Percentiles rank a stretch among this genome's conserved stretches.
These are phyloP conservation scores for Nicotiana knightiana DNA, from an alignment of 257 asterid species.

Conservation along the genomic window DNA sequence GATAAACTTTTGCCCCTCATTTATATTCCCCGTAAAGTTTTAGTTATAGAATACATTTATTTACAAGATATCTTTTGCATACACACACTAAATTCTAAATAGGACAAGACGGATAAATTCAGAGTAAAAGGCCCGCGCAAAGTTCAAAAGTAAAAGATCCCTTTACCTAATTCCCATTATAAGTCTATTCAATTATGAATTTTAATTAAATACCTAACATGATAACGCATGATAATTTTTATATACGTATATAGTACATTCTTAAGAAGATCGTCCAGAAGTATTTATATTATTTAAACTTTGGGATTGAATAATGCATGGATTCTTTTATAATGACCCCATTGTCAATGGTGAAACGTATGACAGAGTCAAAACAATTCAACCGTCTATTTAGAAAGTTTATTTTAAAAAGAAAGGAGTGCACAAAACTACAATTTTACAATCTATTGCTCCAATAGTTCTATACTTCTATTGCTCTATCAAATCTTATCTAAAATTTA, in stretches of 20 bases:
- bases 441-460: too few relatives aligned
- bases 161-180: constrained; percentile 1
- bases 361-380: not conserved
- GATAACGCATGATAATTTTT: not conserved
- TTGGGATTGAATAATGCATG: not conserved
- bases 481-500: too few relatives aligned
- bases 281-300: not conserved
- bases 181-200: not conserved
- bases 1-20: not conserved
- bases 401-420: too few relatives aligned
- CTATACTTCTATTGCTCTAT: too few relatives aligned
- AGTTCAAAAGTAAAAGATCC: constrained; percentile 10
- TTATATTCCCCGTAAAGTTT: not conserved
- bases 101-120: not conserved
- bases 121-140: not conserved
- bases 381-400: not conserved
- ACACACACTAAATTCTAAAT: not conserved
- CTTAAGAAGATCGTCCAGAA: not conserved
- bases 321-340: not conserved
- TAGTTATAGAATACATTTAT: not conserved
- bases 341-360: not conserved
- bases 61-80: not conserved
- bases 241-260: not conserved
- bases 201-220: not conserved
- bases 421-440: not conserved